phyloP scores from a whole-genome alignment of 108 stramenopile species.

The Discostella pseudostelligera region DNA sequence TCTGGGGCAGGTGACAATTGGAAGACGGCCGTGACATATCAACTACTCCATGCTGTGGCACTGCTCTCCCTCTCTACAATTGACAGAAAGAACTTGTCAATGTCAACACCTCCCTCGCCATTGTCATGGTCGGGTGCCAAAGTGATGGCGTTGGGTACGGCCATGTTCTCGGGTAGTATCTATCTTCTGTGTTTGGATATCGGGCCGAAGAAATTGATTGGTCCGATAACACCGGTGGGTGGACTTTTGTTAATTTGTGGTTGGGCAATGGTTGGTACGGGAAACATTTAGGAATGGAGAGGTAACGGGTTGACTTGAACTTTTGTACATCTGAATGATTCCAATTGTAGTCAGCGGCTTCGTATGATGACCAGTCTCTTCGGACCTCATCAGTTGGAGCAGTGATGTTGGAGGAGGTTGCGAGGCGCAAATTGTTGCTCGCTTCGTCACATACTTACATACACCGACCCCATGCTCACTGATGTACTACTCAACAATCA shows the following conservation, averaged over 20 bases:
- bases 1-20: constrained; percentile 55
- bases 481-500: too few relatives aligned
- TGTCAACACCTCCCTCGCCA: constrained; percentile 8
- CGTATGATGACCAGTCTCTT: too few relatives aligned
- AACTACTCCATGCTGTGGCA: constrained; percentile 80
- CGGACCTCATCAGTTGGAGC: too few relatives aligned
- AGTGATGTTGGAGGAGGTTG: too few relatives aligned
- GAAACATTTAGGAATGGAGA: constrained; percentile 27
- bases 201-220: constrained; percentile 72
- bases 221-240: constrained; percentile 86
- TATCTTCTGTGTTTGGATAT: constrained; percentile 67
- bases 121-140: constrained; percentile 54
- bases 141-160: constrained; percentile 62
- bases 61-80: constrained; percentile 64
- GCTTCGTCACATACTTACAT: too few relatives aligned
- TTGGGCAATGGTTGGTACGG: constrained; percentile 60
- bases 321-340: too few relatives aligned
- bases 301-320: too few relatives aligned
- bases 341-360: too few relatives aligned
- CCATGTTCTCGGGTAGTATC: constrained; percentile 80
- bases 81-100: constrained; percentile 16
- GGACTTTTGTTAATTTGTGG: constrained; percentile 83
- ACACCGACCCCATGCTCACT: too few relatives aligned
- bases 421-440: too few relatives aligned
- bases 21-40: constrained; percentile 81